Evolutionary conservation across 768 basidiomycete species (phyloP), one percentile per base, ranked within the genome.

Genomic region (Kwoniella sp.): DNA sequence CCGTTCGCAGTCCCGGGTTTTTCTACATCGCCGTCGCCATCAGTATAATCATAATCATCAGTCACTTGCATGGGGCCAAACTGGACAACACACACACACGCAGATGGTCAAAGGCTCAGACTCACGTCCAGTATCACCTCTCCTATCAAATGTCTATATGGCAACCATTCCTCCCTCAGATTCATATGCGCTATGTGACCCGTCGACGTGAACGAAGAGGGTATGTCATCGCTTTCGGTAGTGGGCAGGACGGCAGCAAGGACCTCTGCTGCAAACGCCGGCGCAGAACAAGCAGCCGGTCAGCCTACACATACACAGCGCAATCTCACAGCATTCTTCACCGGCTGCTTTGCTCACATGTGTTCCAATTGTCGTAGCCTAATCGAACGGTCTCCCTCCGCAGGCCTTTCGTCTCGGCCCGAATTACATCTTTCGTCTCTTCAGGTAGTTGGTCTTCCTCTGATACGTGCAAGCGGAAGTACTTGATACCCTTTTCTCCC

Each of bases 121-220:
- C 90, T 70, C 72, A 92, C 95, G 81, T 97, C 93, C 45, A 98
- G 83, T 47, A 97, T 87, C 37, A 98, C 85, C 81, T 95, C 89
- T 0, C 94, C 96, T 72, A 99, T 96, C 30, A 93, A 79, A 71
- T 90, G 81, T 77, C 92, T 93, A 82, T 90, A 98, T 1, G 93
- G 93, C 30, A 97, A 79, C 82, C 94, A 98, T 78, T 93, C 90
- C 20, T 89, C 86, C 70, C 89, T 87, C 34, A 99, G 85, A 78
- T 99, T 99, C 56, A 97, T 81, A 77, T 98, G 96, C 0, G 92
- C 95, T 56, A 99, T 88, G 80, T 99, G 96, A 0, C 95, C 95
- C 0, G 87, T 90, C 58, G 86, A 85, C 8, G 94, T 89, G 82
- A 93, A 98, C 0, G 92, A 90, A 0, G 87, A 86, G 0, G 96